These are phyloP conservation scores for Cyclotella baltica DNA, from an alignment of 108 stramenopile species.

Conservation along the genomic window DNA sequence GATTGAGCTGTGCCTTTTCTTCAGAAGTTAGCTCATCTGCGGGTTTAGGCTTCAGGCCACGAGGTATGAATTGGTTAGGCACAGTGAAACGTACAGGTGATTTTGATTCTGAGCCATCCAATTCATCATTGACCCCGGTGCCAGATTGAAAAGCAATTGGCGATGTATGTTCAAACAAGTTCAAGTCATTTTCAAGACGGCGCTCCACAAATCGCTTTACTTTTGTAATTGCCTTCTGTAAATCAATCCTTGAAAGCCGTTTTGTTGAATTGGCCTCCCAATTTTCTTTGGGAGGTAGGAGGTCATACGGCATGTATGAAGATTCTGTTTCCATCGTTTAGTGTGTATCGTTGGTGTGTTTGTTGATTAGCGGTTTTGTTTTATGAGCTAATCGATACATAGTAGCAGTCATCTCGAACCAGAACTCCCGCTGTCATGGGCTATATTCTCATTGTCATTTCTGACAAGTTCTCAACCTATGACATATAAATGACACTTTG, in stretches of 20 bases:
- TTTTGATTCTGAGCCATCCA: slow-evolving; percentile 57
- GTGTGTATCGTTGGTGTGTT: not conserved
- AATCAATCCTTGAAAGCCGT: slow-evolving; percentile 43
- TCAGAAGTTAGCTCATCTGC: slow-evolving; percentile 10
- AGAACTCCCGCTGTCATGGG: not conserved
- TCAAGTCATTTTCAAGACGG: slow-evolving; percentile 45
- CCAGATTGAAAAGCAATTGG: slow-evolving; percentile 52
- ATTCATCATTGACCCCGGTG: slow-evolving; percentile 63
- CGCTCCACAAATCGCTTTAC: slow-evolving; percentile 56
- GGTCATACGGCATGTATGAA: slow-evolving; percentile 26
- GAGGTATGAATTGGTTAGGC: slow-evolving; percentile 46
- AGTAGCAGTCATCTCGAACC: not conserved
- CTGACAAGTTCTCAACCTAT: too few relatives aligned
- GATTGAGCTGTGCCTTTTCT: slow-evolving; percentile 10
- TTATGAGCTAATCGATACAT: not conserved
- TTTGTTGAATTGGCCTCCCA: slow-evolving; percentile 49
- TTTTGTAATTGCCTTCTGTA: slow-evolving; percentile 46
- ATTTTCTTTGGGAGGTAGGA: slow-evolving; percentile 38
- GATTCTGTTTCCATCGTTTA: not conserved
- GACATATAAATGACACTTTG: too few relatives aligned
- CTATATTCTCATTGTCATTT: not conserved
- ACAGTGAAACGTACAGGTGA: slow-evolving; percentile 45
- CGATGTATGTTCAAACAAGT: slow-evolving; percentile 56
- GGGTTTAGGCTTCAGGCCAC: slow-evolving; percentile 40
- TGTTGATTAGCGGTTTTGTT: not conserved